phyloP scores from a whole-genome alignment of 1,284 basidiomycete genomes.

The Quambalaria eucalypti region DNA sequence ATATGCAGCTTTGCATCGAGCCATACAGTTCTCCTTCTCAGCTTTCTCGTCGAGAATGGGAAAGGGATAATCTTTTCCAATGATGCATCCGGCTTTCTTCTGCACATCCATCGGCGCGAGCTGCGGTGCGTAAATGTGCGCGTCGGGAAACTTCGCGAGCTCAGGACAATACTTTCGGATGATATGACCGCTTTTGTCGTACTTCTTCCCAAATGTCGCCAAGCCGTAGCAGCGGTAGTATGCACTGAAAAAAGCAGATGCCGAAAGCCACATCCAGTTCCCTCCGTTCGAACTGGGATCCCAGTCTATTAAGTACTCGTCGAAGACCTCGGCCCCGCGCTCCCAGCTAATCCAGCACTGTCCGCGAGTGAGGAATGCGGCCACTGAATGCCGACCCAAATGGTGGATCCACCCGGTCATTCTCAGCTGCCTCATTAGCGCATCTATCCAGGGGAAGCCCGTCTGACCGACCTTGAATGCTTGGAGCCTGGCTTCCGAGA shows the following conservation, averaged over 20 bases:
- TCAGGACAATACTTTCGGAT: constrained; percentile 52
- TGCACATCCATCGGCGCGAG: constrained; percentile 31
- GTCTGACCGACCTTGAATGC: constrained; percentile 51
- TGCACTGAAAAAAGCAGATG: constrained; percentile 50
- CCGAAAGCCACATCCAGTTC: constrained; percentile 54
- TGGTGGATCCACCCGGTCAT: constrained; percentile 50
- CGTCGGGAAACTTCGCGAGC: constrained; percentile 30
- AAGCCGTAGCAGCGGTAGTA: constrained; percentile 49
- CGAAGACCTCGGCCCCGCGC: constrained; percentile 54
- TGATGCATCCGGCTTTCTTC: constrained; percentile 30
- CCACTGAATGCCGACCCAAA: constrained; percentile 54
- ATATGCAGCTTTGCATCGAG: constrained; percentile 26
- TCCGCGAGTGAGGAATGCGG: constrained; percentile 54
- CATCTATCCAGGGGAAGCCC: constrained; percentile 53
- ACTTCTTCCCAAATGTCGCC: constrained; percentile 50
- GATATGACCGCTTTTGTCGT: constrained; percentile 50
- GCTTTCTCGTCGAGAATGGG: constrained; percentile 39
- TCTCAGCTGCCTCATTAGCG: constrained; percentile 52
- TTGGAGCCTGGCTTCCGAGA: constrained; percentile 48
- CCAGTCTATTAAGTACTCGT: constrained; percentile 38
- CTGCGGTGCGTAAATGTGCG: constrained; percentile 36
- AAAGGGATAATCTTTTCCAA: constrained; percentile 34
- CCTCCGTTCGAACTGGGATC: constrained; percentile 50
- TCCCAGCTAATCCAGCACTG: constrained; percentile 57
- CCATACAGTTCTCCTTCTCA: constrained; percentile 25